Evolutionary conservation across 2,329 filamentous ascomycete species (phyloP), one percentile per base, ranked within the genome.

Genomic region (Fusarium coicis): DNA sequence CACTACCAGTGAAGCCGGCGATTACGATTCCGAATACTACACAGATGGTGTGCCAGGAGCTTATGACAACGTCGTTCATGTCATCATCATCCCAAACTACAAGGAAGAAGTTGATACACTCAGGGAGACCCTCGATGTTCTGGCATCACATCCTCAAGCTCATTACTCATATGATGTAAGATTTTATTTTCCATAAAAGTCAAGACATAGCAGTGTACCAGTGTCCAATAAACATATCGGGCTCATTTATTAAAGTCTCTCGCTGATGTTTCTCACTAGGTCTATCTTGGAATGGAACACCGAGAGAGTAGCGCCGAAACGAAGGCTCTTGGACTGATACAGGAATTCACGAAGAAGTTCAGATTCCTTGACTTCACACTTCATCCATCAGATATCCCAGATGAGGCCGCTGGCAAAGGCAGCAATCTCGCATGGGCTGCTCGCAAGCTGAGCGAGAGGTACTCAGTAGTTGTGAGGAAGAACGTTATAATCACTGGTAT

Each of bases 391-490:
- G 89, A 89, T 61, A 88, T 93, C 57, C 87, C 88, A 7, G 89
- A 90, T 18, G 92, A 94, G 79, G 88, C 91, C 55, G 90, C 91
- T 60, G 92, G 92, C 65, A 94, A 94, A 79, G 92, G 92, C 72
- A 93, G 92, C 83, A 94, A 94, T 80, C 86, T 92, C 68, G 88
- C 89, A 57, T 94, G 91, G 90, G 91, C 91, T 23, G 92, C 91
- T 15, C 87, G 88, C 72, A 90, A 91, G 79, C 84, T 92, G 57
- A 91, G 89, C 79, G 86, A 87, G 75, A 90, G 87, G 75, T 92
- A 93, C 75, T 79, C 85, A 10, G 82, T 87, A 63, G 79, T 78
- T 12, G 75, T 82, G 73, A 85, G 89, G 67, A 88, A 87, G 73
- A 87, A 93, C 77, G 88, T 93, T 9, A 87, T 93, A 53, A 84